Conservation (phyloP, 352 stramenopile species). For the Phytophthora chlamydospora region DNA sequence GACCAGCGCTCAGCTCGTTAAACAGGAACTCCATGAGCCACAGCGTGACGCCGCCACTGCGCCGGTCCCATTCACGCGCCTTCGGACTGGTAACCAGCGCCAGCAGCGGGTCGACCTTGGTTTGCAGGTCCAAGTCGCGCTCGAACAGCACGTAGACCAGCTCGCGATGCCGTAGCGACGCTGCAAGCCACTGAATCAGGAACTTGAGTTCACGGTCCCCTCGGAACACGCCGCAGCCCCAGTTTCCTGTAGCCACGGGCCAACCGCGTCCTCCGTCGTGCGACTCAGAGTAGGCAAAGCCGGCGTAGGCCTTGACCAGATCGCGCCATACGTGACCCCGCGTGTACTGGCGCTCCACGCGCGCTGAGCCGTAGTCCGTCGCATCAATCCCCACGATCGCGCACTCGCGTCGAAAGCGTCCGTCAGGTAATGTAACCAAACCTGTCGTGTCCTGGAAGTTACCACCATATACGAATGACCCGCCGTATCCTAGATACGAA, state of each 20-base stretch:
- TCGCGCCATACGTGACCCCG: conserved; percentile 60
- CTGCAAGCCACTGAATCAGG: conserved; percentile 82
- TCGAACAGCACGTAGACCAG: conserved; percentile 75
- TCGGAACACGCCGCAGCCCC: conserved; percentile 81
- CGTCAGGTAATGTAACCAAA: conserved; percentile 9
- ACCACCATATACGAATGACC: conserved; percentile 56
- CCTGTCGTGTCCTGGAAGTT: conserved; percentile 46
- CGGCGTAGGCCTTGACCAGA: conserved; percentile 69
- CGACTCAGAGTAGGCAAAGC: conserved; percentile 56
- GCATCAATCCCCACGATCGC: conserved; percentile 81
- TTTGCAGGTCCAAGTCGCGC: conserved; percentile 44
- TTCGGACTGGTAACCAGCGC: conserved; percentile 18
- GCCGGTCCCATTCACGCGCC: conserved; percentile 30
- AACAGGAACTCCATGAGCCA: conserved; percentile 44
- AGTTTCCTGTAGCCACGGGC: conserved; percentile 79
- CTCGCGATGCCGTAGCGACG: conserved; percentile 50
- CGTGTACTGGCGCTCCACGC: conserved; percentile 53
- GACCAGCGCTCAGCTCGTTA: conserved; percentile 15
- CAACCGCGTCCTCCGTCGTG: conserved; percentile 26
- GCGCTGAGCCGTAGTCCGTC: conserved; percentile 55
- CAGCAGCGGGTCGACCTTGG: conserved; percentile 44
- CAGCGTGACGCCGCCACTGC: conserved; percentile 22
- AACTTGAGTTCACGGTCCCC: conserved; percentile 83
- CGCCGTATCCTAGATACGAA: conserved; percentile 64
- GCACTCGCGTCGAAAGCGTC: conserved; percentile 43